Evolutionary conservation across 1,284 basidiomycete genomes (phyloP).

Genomic region (Volvariella surrecta): DNA sequence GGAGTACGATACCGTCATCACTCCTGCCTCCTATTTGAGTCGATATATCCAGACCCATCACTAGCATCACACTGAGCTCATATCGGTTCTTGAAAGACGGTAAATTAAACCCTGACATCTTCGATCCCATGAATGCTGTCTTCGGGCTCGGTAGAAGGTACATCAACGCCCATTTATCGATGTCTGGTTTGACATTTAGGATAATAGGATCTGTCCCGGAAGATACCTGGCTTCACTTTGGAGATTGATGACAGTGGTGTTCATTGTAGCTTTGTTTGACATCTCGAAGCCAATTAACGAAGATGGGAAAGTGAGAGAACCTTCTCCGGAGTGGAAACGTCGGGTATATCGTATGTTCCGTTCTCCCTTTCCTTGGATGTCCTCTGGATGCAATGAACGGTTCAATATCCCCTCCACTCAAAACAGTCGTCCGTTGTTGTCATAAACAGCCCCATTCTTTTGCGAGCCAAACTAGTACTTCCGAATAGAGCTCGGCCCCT

Average conservation of each 20-base stretch:
- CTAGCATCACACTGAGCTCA: constrained; percentile 5
- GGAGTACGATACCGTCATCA: too few species aligned
- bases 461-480: too few species aligned
- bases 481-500: too few species aligned
- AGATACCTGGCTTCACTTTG: constrained; percentile 26
- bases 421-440: too few species aligned
- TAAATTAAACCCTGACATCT: not conserved
- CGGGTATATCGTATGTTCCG: too few species aligned
- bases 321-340: too few species aligned
- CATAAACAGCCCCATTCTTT: too few species aligned
- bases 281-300: constrained; percentile 26
- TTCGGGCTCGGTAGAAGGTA: constrained; percentile 4
- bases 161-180: not conserved
- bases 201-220: constrained; percentile 31
- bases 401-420: too few species aligned
- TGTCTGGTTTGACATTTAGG: too few species aligned
- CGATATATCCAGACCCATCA: constrained; percentile 8
- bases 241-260: constrained; percentile 30
- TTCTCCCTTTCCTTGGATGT: too few species aligned
- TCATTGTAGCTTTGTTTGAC: constrained; percentile 27
- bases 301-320: constrained; percentile 1
- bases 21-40: too few species aligned
- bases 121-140: constrained; percentile 1
- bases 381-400: too few species aligned
- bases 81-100: constrained; percentile 7